Percentiles rank a stretch among this genome's conserved stretches.
Evolutionary conservation across 2,329 filamentous ascomycete genomes (phyloP).

Genomic region (Penicillium occitanis): DNA sequence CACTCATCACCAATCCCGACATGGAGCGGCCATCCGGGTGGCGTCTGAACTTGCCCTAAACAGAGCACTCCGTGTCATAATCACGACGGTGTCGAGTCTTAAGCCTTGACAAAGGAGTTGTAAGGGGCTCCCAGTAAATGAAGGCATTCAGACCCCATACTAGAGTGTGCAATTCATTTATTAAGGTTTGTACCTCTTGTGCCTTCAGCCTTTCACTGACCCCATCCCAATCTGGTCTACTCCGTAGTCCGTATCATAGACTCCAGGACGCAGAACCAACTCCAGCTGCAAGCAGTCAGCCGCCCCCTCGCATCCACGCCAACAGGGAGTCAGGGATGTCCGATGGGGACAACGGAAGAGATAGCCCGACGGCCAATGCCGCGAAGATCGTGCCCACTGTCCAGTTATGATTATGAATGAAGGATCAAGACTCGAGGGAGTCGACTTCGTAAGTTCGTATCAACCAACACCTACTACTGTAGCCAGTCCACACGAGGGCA

Average conservation of each 20-base stretch:
- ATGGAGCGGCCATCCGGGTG: not conserved
- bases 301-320: not conserved
- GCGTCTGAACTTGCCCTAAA: conserved; percentile 8
- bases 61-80: not conserved
- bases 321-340: conserved; percentile 3
- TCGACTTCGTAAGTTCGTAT: not conserved
- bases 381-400: not conserved
- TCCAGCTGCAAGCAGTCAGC: conserved; percentile 11
- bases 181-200: not conserved
- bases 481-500: not conserved
- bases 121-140: not conserved
- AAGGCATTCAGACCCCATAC: not conserved
- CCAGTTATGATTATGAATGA: not conserved
- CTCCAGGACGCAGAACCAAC: not conserved
- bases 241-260: not conserved
- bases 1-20: not conserved
- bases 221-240: not conserved
- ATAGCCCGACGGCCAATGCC: not conserved
- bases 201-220: not conserved
- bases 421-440: not conserved
- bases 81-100: not conserved
- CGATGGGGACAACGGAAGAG: conserved; percentile 3
- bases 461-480: not conserved
- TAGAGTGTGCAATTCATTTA: not conserved
- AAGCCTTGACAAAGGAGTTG: not conserved